phyloP scores from a whole-genome alignment of 2,329 filamentous ascomycete genomes.

The Diplodia scrobiculata region DNA sequence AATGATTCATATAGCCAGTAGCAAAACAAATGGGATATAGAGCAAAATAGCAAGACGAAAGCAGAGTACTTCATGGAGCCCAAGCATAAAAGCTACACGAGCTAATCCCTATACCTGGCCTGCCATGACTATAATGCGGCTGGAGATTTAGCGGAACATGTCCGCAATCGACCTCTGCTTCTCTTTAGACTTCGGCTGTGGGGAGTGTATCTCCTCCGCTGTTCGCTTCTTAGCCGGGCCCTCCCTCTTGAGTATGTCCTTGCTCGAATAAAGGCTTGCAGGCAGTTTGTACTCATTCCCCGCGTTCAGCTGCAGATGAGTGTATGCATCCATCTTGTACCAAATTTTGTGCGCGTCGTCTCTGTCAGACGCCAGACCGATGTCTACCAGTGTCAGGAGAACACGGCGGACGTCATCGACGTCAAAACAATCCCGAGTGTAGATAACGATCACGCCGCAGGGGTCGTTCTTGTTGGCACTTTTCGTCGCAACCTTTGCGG shows the following conservation, averaged over 20 bases:
- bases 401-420: slow-evolving; percentile 69
- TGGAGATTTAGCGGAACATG: slow-evolving; percentile 1
- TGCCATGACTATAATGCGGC: not conserved
- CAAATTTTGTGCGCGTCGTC: slow-evolving; percentile 59
- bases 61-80: not conserved
- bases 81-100: not conserved
- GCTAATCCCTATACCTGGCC: not conserved
- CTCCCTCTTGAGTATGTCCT: slow-evolving; percentile 36
- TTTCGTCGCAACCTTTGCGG: slow-evolving; percentile 70
- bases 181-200: not conserved
- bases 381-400: slow-evolving; percentile 61
- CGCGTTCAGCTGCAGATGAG: slow-evolving; percentile 47
- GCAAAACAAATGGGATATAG: not conserved
- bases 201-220: slow-evolving; percentile 11
- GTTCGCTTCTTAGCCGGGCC: slow-evolving; percentile 11
- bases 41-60: not conserved
- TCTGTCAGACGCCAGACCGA: slow-evolving; percentile 58
- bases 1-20: not conserved
- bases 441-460: slow-evolving; percentile 70
- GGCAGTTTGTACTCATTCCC: slow-evolving; percentile 47
- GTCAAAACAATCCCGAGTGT: slow-evolving; percentile 74
- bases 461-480: slow-evolving; percentile 40
- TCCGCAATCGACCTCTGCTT: slow-evolving; percentile 7
- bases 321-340: slow-evolving; percentile 72
- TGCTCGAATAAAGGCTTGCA: slow-evolving; percentile 50